Conservation (phyloP, 129 eudicot genomes). For the Arctium minus region DNA sequence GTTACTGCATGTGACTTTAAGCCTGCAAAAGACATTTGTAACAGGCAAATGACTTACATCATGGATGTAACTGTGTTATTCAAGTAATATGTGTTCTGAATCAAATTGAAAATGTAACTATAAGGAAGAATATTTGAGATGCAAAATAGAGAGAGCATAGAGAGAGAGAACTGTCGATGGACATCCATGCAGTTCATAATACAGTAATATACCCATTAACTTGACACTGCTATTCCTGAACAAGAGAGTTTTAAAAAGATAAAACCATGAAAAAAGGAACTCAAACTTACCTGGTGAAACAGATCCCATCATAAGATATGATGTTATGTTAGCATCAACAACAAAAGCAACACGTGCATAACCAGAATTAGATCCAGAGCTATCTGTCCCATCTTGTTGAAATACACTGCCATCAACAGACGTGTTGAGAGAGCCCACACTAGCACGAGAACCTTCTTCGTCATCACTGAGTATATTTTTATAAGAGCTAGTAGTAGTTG, state of each 20-base stretch:
- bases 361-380: conserved; percentile 37
- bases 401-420: conserved; percentile 52
- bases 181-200: not conserved
- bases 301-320: conserved; percentile 99
- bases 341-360: conserved; percentile 89
- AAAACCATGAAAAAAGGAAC: not conserved
- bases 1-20: conserved; percentile 98
- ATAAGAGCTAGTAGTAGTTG: conserved; percentile 50
- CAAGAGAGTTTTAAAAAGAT: not conserved
- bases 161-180: not conserved
- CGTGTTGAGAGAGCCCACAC: conserved; percentile 51
- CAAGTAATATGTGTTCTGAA: not conserved
- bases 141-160: not conserved
- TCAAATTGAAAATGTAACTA: no score
- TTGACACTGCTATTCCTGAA: not conserved
- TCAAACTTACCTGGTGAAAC: conserved; percentile 83
- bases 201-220: not conserved
- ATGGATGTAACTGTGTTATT: conserved; percentile 2
- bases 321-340: conserved; percentile 97
- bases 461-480: conserved; percentile 51
- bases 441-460: conserved; percentile 59
- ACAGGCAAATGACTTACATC: conserved; percentile 17
- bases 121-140: not conserved
- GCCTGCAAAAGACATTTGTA: conserved; percentile 47
- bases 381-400: conserved; percentile 68